A percentile compares a stretch with the other conserved stretches of the same genome.
phyloP scores from a whole-genome alignment of 2,329 filamentous ascomycete genomes.

The Ophiognomonia clavigignenti-juglandacearum region DNA sequence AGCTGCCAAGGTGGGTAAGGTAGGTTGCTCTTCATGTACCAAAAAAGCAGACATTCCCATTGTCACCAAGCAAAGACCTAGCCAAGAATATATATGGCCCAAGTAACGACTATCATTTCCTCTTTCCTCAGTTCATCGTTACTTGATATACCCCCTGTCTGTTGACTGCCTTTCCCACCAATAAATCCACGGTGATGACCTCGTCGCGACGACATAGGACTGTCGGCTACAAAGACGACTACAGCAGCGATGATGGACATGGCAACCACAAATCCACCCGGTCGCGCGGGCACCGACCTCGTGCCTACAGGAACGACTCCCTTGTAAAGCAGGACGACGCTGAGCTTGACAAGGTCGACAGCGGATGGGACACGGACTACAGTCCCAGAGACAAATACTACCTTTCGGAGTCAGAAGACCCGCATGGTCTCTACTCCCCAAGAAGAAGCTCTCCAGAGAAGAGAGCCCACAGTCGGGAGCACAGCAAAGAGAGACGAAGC shows the following conservation, averaged over 20 bases:
- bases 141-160: background rate
- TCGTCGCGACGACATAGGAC: constrained; percentile 6
- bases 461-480: background rate
- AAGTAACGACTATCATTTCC: background rate
- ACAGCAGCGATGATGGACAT: constrained; percentile 6
- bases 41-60: too few species aligned
- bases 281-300: constrained; percentile 4
- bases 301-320: constrained; percentile 7
- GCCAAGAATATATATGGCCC: too few species aligned
- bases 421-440: constrained; percentile 3
- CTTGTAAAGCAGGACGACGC: constrained; percentile 6
- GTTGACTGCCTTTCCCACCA: background rate
- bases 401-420: constrained; percentile 16
- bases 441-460: background rate
- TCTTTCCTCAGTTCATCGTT: background rate
- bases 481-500: background rate
- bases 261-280: constrained; percentile 1
- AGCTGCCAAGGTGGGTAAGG: too few species aligned
- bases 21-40: too few species aligned
- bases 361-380: constrained; percentile 17
- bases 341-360: background rate
- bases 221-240: constrained; percentile 4
- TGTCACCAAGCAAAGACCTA: too few species aligned
- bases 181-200: constrained; percentile 3
- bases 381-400: constrained; percentile 19